Conservation (phyloP, 768 basidiomycete genomes). For the Termitomyces titanicus region DNA sequence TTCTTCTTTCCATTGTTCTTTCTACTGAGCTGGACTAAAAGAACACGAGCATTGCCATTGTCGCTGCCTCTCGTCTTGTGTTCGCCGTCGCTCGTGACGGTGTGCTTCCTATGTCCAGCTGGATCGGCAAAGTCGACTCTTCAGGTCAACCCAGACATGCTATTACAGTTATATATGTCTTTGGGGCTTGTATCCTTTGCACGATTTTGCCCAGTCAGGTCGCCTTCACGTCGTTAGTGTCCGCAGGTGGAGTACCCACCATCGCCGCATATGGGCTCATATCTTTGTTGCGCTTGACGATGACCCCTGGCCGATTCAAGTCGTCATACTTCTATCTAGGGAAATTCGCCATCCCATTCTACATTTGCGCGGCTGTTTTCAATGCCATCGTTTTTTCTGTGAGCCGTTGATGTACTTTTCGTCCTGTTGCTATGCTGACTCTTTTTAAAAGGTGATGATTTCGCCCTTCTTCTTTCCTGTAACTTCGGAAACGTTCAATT, state of each 20-base stretch:
- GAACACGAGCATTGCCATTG: constrained; percentile 86
- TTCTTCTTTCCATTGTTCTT: neutral
- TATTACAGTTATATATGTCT: constrained; percentile 82
- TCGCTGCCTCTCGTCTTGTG: constrained; percentile 84
- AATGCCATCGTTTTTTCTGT: constrained; percentile 75
- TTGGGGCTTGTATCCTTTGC: constrained; percentile 73
- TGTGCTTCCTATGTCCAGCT: constrained; percentile 76
- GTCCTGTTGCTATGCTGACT: constrained; percentile 2
- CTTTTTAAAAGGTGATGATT: constrained; percentile 56
- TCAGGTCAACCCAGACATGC: constrained; percentile 80
- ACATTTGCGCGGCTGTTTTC: constrained; percentile 63
- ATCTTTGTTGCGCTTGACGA: constrained; percentile 66
- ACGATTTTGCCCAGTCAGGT: constrained; percentile 88
- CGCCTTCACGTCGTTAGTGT: constrained; percentile 88
- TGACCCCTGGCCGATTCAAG: constrained; percentile 75
- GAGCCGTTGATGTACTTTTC: constrained; percentile 22
- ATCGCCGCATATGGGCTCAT: constrained; percentile 89
- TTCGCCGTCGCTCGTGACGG: constrained; percentile 96
- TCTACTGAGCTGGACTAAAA: constrained; percentile 28
- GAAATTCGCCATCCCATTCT: constrained; percentile 62
- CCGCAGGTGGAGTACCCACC: constrained; percentile 81
- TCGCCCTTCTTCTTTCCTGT: constrained; percentile 91
- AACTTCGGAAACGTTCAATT: constrained; percentile 75
- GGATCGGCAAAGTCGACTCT: constrained; percentile 75
- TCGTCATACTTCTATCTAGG: constrained; percentile 74